Base-by-base conservation (phyloP, 768 basidiomycete genomes). In the Leucocoprinus birnbaumii region DNA sequence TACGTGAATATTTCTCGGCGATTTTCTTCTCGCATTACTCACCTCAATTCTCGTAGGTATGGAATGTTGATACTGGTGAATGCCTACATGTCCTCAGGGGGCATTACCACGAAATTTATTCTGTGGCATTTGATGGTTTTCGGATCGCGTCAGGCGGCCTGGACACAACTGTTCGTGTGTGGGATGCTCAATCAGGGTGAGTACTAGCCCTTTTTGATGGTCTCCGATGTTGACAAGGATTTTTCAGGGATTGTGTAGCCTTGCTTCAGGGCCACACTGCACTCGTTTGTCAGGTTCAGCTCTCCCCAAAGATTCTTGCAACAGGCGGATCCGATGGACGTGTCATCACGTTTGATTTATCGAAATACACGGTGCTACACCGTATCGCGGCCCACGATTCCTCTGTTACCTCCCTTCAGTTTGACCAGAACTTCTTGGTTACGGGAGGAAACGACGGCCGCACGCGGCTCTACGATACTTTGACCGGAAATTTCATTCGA, bases 291-390 rank as follows among this genome's bases (percentile, higher is more conserved):
- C 91, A 94, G 64, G 75, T 98, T 8, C 91, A 94, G 63, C 80
- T 95, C 44, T 83, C 83, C 7, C 81, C 84, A 24, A 75, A 64
- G 1, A 58, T 85, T 43, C 84, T 94, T 55, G 85, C 86, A 25
- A 94, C 93, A 0, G 92, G 91, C 50, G 89, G 88, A 4, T 91
- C 94, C 1, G 94, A 96, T 62, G 95, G 95, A 2, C 85, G 91
- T 1, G 72, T 77, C 7, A 76, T 79, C 60, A 73, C 73, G 22
- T 78, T 77, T 58, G 70, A 71, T 18, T 63, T 77, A 1, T 57
- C 58, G 2, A 67, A 71, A 1, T 78, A 74, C 61, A 67, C 67
- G 10, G 70, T 77, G 21, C 65, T 79, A 31, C 84, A 85, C 65
- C 83, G 87, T 6, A 80, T 96, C 53, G 84, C 89, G 16, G 94